Conservation (phyloP, 2,329 filamentous ascomycete species). For the Aspergillus chevalieri region DNA sequence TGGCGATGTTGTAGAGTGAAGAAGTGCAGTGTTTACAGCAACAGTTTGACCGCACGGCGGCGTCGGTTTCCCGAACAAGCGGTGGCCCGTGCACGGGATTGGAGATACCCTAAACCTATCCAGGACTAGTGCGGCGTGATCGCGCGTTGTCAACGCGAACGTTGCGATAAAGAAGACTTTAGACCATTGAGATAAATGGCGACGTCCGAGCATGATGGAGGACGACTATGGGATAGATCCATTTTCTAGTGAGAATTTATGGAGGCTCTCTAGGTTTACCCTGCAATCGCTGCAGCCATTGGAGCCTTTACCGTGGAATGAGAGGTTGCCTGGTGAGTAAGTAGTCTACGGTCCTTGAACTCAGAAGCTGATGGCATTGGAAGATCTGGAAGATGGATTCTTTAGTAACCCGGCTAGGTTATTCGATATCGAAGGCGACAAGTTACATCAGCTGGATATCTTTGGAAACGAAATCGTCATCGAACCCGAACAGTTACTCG, state of each 20-base stretch:
- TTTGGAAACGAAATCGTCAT: slow-evolving; percentile 20
- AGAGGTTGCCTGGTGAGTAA: slow-evolving; percentile 27
- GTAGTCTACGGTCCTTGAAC: neutral
- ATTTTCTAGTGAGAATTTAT: slow-evolving; percentile 31
- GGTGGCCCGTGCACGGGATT: slow-evolving; percentile 19
- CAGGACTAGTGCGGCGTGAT: slow-evolving; percentile 14
- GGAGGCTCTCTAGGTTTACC: slow-evolving; percentile 34
- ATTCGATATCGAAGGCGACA: slow-evolving; percentile 18
- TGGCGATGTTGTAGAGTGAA: neutral
- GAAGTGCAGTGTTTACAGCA: neutral
- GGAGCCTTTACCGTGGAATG: slow-evolving; percentile 31
- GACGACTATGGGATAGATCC: slow-evolving; percentile 21
- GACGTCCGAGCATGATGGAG: slow-evolving; percentile 16
- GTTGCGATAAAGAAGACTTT: slow-evolving; percentile 2
- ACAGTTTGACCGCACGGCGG: neutral
- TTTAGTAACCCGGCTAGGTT: slow-evolving; percentile 18
- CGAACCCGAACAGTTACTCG: slow-evolving; percentile 13
- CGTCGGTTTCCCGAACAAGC: slow-evolving; percentile 21
- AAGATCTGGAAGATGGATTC: slow-evolving; percentile 19
- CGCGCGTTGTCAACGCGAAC: slow-evolving; percentile 18
- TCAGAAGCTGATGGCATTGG: neutral
- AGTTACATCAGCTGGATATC: slow-evolving; percentile 28
- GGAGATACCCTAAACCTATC: slow-evolving; percentile 8
- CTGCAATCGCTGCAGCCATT: slow-evolving; percentile 31
- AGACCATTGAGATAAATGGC: neutral